Conservation (phyloP, 2,329 filamentous ascomycete genomes). For the Rachicladosporium sp. region DNA sequence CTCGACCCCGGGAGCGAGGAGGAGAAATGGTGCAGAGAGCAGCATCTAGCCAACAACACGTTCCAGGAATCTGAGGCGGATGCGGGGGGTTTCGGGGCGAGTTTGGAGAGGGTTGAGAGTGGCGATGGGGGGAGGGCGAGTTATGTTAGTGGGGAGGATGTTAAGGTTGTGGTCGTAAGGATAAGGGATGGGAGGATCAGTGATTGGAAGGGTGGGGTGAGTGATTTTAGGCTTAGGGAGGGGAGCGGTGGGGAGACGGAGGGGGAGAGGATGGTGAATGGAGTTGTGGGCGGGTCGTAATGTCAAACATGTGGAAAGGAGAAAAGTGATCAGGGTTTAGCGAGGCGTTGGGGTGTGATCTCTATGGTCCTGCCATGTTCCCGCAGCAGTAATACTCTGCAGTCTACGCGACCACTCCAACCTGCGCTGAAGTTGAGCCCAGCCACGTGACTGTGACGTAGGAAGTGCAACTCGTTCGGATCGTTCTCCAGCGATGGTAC, state of each 20-base stretch:
- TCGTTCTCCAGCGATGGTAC: no score
- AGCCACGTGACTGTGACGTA: no score
- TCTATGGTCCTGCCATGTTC: no score
- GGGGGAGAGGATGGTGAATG: conserved; percentile 2
- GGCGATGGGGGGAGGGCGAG: conserved; percentile 43
- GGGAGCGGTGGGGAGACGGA: neutral
- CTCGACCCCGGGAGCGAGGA: conserved; percentile 63
- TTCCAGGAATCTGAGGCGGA: conserved; percentile 42
- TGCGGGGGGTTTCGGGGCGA: conserved; percentile 9
- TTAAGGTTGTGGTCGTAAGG: conserved; percentile 73
- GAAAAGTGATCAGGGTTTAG: conserved; percentile 1
- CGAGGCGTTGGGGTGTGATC: conserved; percentile 1
- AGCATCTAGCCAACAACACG: conserved; percentile 85
- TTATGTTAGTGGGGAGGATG: conserved; percentile 71
- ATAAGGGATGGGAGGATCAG: conserved; percentile 78
- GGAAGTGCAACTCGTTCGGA: no score
- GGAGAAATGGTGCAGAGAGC: conserved; percentile 69
- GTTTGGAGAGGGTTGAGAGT: conserved; percentile 15
- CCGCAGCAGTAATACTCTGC: no score
- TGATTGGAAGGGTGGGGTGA: conserved; percentile 89
- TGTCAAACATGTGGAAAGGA: neutral
- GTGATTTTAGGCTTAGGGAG: conserved; percentile 49
- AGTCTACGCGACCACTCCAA: no score
- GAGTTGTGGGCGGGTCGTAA: conserved; percentile 1
- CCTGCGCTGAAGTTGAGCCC: no score